Percentiles rank a stretch among this genome's conserved stretches.
These are phyloP conservation scores for Linderniella brevidens DNA, from an alignment of 257 asterid species.

Conservation along the genomic window DNA sequence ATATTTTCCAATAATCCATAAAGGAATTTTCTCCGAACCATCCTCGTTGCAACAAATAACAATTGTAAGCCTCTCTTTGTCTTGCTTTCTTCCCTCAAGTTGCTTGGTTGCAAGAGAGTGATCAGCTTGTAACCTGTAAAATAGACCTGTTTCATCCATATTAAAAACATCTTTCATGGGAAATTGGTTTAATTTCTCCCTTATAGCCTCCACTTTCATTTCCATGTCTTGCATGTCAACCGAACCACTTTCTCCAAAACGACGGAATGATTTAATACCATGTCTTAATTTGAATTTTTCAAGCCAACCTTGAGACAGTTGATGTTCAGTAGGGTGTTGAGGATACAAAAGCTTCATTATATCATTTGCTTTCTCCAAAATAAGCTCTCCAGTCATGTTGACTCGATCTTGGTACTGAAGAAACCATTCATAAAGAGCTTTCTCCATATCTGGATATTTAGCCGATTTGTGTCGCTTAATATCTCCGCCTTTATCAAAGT, in stretches of 20 bases:
- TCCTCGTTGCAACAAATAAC: slow-evolving; percentile 11
- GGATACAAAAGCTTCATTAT: slow-evolving; percentile 7
- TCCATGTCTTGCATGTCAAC: slow-evolving; percentile 9
- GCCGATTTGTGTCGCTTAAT: slow-evolving; percentile 5
- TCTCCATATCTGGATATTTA: slow-evolving; percentile 2
- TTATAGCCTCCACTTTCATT: slow-evolving; percentile 1
- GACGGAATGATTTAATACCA: too few relatives aligned
- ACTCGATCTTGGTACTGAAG: slow-evolving; percentile 3
- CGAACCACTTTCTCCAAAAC: slow-evolving; percentile 8
- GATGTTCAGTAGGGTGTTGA: slow-evolving; percentile 4
- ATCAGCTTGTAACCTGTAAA: slow-evolving; percentile 5
- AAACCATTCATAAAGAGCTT: too few relatives aligned
- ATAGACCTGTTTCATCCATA: slow-evolving; percentile 10
- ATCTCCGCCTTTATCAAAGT: slow-evolving; percentile 3
- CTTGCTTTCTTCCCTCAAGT: slow-evolving; percentile 10
- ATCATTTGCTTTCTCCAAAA: slow-evolving; percentile 11
- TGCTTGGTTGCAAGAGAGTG: slow-evolving; percentile 4
- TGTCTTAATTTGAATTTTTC: slow-evolving; percentile 6
- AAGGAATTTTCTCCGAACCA: slow-evolving; percentile 2
- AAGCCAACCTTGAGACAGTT: slow-evolving; percentile 8
- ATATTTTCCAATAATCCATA: slow-evolving; percentile 1
- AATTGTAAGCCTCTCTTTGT: slow-evolving; percentile 10
- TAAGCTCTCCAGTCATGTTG: slow-evolving; percentile 5
- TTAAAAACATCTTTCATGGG: slow-evolving; percentile 4
- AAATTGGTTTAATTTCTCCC: slow-evolving; percentile 3